Evolutionary conservation across 1,139 yeast genomes (phyloP), one percentile per base, ranked within the genome.

Genomic region (Nakaseomyces nivariensis): DNA sequence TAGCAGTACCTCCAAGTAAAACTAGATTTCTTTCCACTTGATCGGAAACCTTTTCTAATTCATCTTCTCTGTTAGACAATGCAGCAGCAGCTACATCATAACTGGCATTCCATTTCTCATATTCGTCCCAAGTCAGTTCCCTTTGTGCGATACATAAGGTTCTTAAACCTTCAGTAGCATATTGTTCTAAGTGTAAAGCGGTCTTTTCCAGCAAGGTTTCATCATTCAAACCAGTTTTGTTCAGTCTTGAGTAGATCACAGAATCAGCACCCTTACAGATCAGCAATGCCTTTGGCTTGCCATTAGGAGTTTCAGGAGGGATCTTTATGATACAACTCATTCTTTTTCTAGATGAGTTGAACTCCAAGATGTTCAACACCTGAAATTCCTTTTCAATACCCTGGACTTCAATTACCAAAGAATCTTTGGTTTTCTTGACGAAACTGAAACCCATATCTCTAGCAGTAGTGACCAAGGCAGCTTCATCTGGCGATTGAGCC

Each of bases 401-500:
- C 62, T 85, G 92, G n/a, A 85, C 77, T 51, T 83, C 80, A 48
- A 92, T 68, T 33, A 81, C 68, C 25, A 89, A 72, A 37, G 89
- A 85, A 45, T 77, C 77, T 62, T 90, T 82, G 3, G 85, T 79
- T 61, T 96, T 79, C 45, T 78, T 85, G 43, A 79, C 71, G 65
- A 92, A 85, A 8, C 86, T 81, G 64, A 85, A 85, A 4, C 98
- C 98, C 59, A 88, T 72, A 66, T 92, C 97, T 60, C 96, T 78
- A 0, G 98, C 97, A n/a, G 95, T 92, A 9, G 87, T 79, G 5
- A 92, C 98, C 52, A 92, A 76, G 0, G 98, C 97, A 37, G 96
- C 94, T 68, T 92, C 98, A 71, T 92, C 98, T 1, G 98, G 98
- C 8, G 96, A 86, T 67, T 92, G 97, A 0, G 98, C 97, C 64